A percentile compares a stretch with the other conserved stretches of the same genome.
phyloP scores from a whole-genome alignment of 1,139 yeast species.

The Taphrina pruni region DNA sequence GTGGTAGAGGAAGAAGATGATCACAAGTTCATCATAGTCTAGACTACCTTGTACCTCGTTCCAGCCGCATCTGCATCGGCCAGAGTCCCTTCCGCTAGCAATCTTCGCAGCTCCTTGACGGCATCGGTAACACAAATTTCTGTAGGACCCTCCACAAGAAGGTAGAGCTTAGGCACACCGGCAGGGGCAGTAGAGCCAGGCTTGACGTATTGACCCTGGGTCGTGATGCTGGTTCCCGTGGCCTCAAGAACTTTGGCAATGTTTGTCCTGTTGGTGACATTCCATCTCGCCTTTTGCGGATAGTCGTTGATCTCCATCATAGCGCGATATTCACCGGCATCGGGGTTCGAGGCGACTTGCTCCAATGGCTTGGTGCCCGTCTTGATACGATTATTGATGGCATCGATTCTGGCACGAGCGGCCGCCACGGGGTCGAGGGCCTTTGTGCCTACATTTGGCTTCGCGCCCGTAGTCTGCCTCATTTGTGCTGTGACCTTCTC shows the following conservation, averaged over 20 bases:
- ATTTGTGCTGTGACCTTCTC: constrained; percentile 42
- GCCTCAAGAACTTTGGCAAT: constrained; percentile 70
- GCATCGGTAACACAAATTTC: constrained; percentile 71
- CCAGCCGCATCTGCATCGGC: constrained; percentile 33
- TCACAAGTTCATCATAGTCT: not conserved
- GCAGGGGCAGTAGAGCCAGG: constrained; percentile 58
- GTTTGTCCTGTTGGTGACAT: constrained; percentile 72
- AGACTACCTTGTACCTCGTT: constrained; percentile 36
- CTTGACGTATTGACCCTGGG: constrained; percentile 79
- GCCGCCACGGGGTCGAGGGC: constrained; percentile 42
- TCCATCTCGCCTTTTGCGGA: constrained; percentile 82
- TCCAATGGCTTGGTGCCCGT: constrained; percentile 52
- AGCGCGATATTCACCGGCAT: constrained; percentile 69
- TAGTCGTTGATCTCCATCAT: constrained; percentile 79
- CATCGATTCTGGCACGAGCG: constrained; percentile 43
- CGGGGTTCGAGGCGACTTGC: constrained; percentile 59
- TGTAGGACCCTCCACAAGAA: constrained; percentile 78
- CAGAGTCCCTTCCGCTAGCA: constrained; percentile 60
- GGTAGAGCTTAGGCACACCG: constrained; percentile 72
- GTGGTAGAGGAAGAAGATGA: too few species aligned
- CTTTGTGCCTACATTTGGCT: constrained; percentile 28
- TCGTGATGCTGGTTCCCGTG: constrained; percentile 79
- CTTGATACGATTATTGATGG: constrained; percentile 43
- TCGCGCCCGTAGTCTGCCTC: constrained; percentile 13
- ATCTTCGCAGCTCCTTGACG: constrained; percentile 64